phyloP scores from a whole-genome alignment of 2,329 filamentous ascomycete genomes.

The Seiridium unicorne region DNA sequence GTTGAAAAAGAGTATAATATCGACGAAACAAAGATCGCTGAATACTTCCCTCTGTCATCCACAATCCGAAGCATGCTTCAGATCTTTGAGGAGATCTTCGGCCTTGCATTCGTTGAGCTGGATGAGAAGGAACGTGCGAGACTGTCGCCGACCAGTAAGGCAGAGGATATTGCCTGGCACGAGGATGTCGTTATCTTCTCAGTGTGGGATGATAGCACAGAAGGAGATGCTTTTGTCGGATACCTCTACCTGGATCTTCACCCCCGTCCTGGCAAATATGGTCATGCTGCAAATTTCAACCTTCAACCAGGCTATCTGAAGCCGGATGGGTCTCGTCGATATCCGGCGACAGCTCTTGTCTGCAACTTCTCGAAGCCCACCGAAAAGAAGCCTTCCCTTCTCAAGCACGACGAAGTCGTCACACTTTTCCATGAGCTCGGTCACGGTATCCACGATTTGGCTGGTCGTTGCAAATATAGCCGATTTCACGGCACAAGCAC shows the following conservation, averaged over 20 bases:
- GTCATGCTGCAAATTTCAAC: constrained; percentile 83
- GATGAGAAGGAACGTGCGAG: constrained; percentile 62
- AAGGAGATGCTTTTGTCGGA: constrained; percentile 72
- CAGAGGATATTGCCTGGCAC: constrained; percentile 76
- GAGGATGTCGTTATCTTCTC: constrained; percentile 80
- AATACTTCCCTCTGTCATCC: constrained; percentile 77
- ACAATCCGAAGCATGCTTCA: constrained; percentile 76
- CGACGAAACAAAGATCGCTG: constrained; percentile 75
- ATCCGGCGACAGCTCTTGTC: constrained; percentile 76
- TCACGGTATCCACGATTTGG: constrained; percentile 68
- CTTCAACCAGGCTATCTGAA: constrained; percentile 70
- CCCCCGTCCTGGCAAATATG: constrained; percentile 78
- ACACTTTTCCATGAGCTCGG: constrained; percentile 79
- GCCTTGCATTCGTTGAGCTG: constrained; percentile 74
- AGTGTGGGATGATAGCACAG: constrained; percentile 75
- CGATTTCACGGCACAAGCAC: constrained; percentile 68
- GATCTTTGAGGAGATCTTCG: constrained; percentile 82
- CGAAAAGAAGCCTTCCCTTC: constrained; percentile 70
- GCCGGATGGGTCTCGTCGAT: constrained; percentile 67
- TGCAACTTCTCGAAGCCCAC: constrained; percentile 86
- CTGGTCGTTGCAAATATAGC: constrained; percentile 60
- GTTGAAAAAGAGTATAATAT: constrained; percentile 78
- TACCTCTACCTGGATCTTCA: constrained; percentile 83
- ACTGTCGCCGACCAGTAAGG: constrained; percentile 65
- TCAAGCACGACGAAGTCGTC: constrained; percentile 81